Conservation (phyloP, 2,329 filamentous ascomycete genomes). For the Aureobasidium sp. region DNA sequence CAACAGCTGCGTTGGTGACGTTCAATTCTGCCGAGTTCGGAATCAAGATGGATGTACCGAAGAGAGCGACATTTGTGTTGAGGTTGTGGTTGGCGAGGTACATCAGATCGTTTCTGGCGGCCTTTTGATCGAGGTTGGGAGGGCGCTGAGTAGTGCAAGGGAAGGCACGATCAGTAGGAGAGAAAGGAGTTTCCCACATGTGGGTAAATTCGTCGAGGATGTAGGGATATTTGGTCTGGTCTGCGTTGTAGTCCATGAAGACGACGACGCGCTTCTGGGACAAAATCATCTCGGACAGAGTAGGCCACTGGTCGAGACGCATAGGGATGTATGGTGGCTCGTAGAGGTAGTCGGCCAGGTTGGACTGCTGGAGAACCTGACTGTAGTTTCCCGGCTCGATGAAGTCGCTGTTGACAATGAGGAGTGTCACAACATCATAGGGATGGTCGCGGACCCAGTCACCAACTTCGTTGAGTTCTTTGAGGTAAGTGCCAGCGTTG, state of each 20-base stretch:
- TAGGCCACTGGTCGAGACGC: constrained; percentile 72
- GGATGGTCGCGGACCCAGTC: constrained; percentile 70
- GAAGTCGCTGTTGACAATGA: constrained; percentile 79
- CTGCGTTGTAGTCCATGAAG: constrained; percentile 78
- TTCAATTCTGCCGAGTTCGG: constrained; percentile 65
- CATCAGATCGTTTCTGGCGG: constrained; percentile 51
- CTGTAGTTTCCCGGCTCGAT: constrained; percentile 59
- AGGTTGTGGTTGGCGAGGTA: constrained; percentile 90
- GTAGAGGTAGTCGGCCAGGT: constrained; percentile 68
- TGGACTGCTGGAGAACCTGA: constrained; percentile 61
- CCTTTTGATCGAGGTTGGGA: constrained; percentile 53
- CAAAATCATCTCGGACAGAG: constrained; percentile 68
- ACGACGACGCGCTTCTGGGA: constrained; percentile 60
- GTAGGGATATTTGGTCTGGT: constrained; percentile 73
- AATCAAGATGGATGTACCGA: constrained; percentile 58
- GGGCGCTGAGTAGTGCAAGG: constrained; percentile 75
- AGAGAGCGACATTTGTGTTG: constrained; percentile 67
- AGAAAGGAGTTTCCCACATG: constrained; percentile 87
- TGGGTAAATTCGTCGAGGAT: constrained; percentile 81
- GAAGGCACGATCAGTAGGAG: constrained; percentile 60
- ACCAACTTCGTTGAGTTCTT: constrained; percentile 62
- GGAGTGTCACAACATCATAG: constrained; percentile 79
- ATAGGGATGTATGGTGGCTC: constrained; percentile 64
- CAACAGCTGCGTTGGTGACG: constrained; percentile 58
- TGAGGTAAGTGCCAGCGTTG: constrained; percentile 69